Percentiles rank a stretch among this genome's conserved stretches.
Evolutionary conservation across 2,329 filamentous ascomycete species (phyloP).

Genomic region (Ophiostoma perfectum): DNA sequence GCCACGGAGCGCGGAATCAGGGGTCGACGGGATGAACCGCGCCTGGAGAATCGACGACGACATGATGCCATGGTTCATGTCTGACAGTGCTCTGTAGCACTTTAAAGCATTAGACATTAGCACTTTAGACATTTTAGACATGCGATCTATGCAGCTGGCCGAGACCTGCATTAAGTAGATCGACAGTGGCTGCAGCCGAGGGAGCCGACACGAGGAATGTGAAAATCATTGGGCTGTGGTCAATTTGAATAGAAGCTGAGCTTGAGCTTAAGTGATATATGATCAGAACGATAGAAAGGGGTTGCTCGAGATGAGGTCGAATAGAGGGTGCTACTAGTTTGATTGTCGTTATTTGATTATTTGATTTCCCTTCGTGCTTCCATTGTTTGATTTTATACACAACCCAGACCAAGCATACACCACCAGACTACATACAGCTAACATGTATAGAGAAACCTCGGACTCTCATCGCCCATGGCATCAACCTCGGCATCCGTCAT

Average conservation of each 20-base stretch:
- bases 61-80: too few relatives aligned
- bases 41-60: too few relatives aligned
- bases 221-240: not conserved
- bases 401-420: too few relatives aligned
- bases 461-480: conserved; percentile 16
- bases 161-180: conserved; percentile 11
- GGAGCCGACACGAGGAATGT: not conserved
- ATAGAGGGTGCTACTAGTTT: not conserved
- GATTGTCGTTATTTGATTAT: too few relatives aligned
- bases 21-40: too few relatives aligned
- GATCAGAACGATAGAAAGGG: not conserved
- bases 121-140: not conserved
- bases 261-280: not conserved
- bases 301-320: not conserved
- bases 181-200: conserved; percentile 8
- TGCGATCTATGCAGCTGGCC: not conserved
- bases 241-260: not conserved
- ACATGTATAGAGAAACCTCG: conserved; percentile 17
- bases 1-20: too few relatives aligned
- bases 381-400: too few relatives aligned
- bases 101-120: too few relatives aligned
- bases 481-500: conserved; percentile 19
- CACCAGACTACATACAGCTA: not conserved
- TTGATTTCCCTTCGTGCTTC: too few relatives aligned
- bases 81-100: too few relatives aligned